Base-by-base conservation (phyloP, 2,329 filamentous ascomycete genomes). In the Claviceps fusiformis region DNA sequence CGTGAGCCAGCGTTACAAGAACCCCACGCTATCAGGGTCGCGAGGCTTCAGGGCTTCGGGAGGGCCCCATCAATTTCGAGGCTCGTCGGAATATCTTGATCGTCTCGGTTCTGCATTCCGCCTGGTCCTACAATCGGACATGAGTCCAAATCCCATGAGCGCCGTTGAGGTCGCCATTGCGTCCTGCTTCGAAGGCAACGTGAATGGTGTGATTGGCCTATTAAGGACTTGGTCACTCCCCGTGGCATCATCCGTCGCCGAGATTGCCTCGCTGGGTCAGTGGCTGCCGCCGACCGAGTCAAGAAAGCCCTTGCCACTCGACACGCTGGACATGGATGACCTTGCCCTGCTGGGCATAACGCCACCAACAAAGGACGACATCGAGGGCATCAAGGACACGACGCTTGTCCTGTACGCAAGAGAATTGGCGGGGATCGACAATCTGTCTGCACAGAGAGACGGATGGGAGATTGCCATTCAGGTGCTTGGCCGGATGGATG, bases 401-500 rank as follows among this genome's bases (percentile, higher is more conserved):
- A 82, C 92, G 3, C 75, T 96, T 7, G 78, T 85, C 7, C 73
- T 81, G 50, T 97, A 95, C 67, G 87, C 92, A 0, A 77, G 83
- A 52, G 77, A 79, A 29, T 67, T 92, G 24, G 76, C 85, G 37
- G 76, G 76, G 57, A 76, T 77, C 58, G 74, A 78, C 54, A 72
- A 75, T 27, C 65, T 82, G 50, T 71, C 71, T 1, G 62, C 71
- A 3, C 64, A 69, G 15, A 74, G 78, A 43, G 85, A 91, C 62
- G 91, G 92, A 9, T 97, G 92, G 92, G 89, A 96, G 71, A 72
- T 96, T 64, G 87, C 90, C 0, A 83, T 96, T 47, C 82, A 89
- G 57, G 80, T 95, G 11, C 75, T 96, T 49, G 87, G 87, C 10
- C 82, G 92, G 54, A 79, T 97, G 65, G 86, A 95, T 64, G 83